Evolutionary conservation across 1,284 basidiomycete species (phyloP), one percentile per base, ranked within the genome.

Genomic region (Agaricales sp.): DNA sequence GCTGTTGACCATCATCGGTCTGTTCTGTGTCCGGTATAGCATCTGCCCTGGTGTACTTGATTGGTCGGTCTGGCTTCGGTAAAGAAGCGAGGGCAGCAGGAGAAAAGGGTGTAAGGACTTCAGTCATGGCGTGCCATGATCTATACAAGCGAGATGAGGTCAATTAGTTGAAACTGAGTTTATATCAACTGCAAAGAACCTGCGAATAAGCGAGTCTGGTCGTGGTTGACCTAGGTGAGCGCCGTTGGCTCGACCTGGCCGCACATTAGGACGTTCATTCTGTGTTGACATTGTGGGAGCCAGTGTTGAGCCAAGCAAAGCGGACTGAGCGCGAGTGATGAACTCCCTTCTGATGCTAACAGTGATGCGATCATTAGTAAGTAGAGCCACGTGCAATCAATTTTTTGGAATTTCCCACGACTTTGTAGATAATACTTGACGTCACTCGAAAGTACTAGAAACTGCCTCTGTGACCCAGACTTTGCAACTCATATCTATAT

Each of bases 21-120:
- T 68, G 64, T n/a, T 70, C 64, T 0, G 73, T 71, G 41, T 80
- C 77, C 2, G 84, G 85, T 44, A 87, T 83, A 53, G 73, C 73
- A 61, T 88, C 83, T 3, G 79, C 73, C 38, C 87, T 76, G 14
- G 75, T 76, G 57, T 87, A 85, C 4, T 82, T 73, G 1, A 68
- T 61, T 0, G 82, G 79, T 14, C 79, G 67, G 3, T 67, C 62
- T 0, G 78, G 60, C 48, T 73, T 67, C 2, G 87, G 87, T 1
- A 90, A 75, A 1, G 77, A 70, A 0, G 78, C 77, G 26, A 89
- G 70, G 0, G 85, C 85, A 0, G 75, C 66, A 1, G 78, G 67
- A 1, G 86, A 87, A 65, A 89, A 88, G 1, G 87, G 87, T 1
- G 75, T 75, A 41, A 85, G 62, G 21, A 80, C 49, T 43, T 79